Base-by-base conservation (phyloP, 2,329 filamentous ascomycete genomes). In the Emericellopsis cladophorae region DNA sequence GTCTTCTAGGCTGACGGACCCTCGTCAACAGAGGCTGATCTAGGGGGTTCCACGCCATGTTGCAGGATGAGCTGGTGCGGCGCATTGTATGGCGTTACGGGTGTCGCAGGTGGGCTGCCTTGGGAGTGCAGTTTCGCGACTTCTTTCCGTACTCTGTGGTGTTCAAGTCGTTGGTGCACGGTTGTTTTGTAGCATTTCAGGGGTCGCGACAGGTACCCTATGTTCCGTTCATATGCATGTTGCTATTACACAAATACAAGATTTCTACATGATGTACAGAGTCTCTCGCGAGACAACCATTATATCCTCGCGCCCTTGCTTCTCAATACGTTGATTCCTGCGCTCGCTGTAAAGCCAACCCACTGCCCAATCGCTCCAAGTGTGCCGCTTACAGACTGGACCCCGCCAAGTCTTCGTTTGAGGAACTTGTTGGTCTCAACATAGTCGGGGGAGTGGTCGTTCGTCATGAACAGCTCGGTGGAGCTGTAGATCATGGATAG, bases 391-490 rank as follows among this genome's bases (percentile, higher is more conserved):
- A 88, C 48, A 4, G 66, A 72, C 49, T 74, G 69, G 26, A 75
- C 66, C 63, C 93, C 89, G 44, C 77, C 70, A 42, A 94, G 62
- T 45, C 90, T 73, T 35, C 87, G 72, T 42, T 81, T 74, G 40
- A 96, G 65, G 57, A 96, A 98, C 9, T 76, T 70, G 48, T 80
- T 79, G 4, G 92, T 96, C 46, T 89, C 84, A 9, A 55, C 58
- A 52, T 84, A 92, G n/a, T 75, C 76, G 0, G 72, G 64, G 4
- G 81, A 88, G 45, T 67, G 70, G 60, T 96, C 92, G 44, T 83
- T 88, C 18, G 88, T 95, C 88, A 96, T 95, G 63, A 89, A 94
- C 5, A 95, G 67, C 62, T 98, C 92, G 42, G 81, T 74, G 29
- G 80, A 77, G 40, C 86, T 86, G 51, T 78, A 79, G 34, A 74